phyloP scores from a whole-genome alignment of 1,284 basidiomycete genomes.

The Cutaneotrichosporon sp. region DNA sequence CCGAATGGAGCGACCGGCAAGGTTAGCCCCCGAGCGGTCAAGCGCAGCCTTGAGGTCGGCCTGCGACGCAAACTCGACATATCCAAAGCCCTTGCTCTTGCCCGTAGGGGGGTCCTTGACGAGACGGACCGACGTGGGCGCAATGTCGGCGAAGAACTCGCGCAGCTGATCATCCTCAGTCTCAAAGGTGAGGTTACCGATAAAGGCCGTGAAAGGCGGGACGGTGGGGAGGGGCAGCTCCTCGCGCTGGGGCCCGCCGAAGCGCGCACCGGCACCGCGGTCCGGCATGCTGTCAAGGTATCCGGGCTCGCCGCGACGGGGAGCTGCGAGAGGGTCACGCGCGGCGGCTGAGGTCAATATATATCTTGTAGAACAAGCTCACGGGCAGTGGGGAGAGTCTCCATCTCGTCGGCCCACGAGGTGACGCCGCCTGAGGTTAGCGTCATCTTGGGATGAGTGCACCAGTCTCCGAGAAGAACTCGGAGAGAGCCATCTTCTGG shows the following conservation, averaged over 20 bases:
- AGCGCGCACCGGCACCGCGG: constrained; percentile 30
- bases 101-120: constrained; percentile 80
- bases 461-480: constrained; percentile 84
- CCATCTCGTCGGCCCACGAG: constrained; percentile 23
- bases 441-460: too few species aligned
- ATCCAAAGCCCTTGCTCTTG: constrained; percentile 96
- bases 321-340: constrained; percentile 44
- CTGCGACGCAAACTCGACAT: constrained; percentile 85
- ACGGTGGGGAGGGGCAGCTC: constrained; percentile 92
- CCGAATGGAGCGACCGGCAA: constrained; percentile 77
- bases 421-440: constrained; percentile 13
- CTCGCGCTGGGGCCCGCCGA: constrained; percentile 61
- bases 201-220: constrained; percentile 92
- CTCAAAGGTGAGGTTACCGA: constrained; percentile 95
- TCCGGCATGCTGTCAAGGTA: constrained; percentile 54
- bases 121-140: constrained; percentile 85
- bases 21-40: constrained; percentile 59
- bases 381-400: constrained; percentile 22
- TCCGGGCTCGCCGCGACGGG: constrained; percentile 50
- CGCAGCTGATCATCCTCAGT: constrained; percentile 79
- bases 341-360: constrained; percentile 48
- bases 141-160: constrained; percentile 64
- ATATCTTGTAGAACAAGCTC: constrained; percentile 2
- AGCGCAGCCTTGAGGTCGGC: constrained; percentile 83
- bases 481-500: constrained; percentile 84